A percentile compares a stretch with the other conserved stretches of the same genome.
phyloP scores from a whole-genome alignment of 163 green algal species.

The Scenedesmus sp. region DNA sequence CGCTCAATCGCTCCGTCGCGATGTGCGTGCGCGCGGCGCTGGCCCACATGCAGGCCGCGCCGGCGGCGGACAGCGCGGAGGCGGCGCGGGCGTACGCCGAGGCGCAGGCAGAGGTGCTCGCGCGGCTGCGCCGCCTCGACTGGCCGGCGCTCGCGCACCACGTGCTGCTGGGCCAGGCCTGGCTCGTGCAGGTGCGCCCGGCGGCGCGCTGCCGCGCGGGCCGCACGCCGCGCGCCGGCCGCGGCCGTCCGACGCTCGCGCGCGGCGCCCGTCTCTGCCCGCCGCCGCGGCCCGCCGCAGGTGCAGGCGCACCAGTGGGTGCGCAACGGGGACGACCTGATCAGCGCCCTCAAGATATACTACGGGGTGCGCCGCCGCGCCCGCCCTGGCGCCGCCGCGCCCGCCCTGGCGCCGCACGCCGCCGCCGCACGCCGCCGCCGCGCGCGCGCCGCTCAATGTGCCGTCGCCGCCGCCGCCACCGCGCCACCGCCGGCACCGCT shows the following conservation, averaged over 20 bases:
- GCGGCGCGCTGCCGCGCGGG: too few relatives aligned
- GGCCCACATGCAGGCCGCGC: background rate
- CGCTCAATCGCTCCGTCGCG: conserved; percentile 22
- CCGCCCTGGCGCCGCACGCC: too few relatives aligned
- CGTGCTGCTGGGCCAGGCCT: conserved; percentile 11
- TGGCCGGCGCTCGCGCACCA: background rate
- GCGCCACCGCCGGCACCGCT: conserved; percentile 25
- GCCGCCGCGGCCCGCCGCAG: too few relatives aligned
- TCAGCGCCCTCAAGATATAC: conserved; percentile 1
- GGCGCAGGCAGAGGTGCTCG: conserved; percentile 20
- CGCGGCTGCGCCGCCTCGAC: conserved; percentile 1
- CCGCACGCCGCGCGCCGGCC: too few relatives aligned
- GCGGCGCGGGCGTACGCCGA: background rate
- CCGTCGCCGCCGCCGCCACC: background rate
- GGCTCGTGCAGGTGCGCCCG: conserved; percentile 7
- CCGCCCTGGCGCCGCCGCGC: background rate
- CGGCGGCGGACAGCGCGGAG: background rate
- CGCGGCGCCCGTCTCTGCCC: too few relatives aligned
- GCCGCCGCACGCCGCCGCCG: too few relatives aligned
- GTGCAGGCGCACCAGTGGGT: conserved; percentile 33
- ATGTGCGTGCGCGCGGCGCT: background rate
- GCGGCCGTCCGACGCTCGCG: too few relatives aligned
- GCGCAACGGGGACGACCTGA: conserved; percentile 44
- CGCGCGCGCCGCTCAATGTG: background rate
- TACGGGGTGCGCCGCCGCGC: conserved; percentile 4